These are phyloP conservation scores for Solanum pinnatisectum DNA, from an alignment of 257 asterid species.

Conservation along the genomic window DNA sequence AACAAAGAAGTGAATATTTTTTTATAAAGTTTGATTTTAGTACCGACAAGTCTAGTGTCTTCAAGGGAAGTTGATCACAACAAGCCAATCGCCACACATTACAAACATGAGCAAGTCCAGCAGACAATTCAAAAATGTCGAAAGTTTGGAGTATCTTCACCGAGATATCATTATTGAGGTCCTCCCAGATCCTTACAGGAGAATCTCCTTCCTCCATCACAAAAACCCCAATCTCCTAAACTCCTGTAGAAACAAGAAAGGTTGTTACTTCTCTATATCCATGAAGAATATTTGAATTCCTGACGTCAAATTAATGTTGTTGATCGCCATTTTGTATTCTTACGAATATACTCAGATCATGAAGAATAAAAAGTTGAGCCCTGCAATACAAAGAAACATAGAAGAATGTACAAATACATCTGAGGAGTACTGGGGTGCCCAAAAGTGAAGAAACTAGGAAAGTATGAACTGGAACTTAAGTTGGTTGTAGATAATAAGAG, in stretches of 20 bases:
- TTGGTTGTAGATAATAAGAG: background rate
- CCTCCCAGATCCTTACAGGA: conserved; percentile 50
- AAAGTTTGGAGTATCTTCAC: conserved; percentile 46
- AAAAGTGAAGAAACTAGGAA: background rate
- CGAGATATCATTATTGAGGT: conserved; percentile 53
- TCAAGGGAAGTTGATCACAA: conserved; percentile 48
- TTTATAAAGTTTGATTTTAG: conserved; percentile 53
- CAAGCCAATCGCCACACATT: conserved; percentile 60
- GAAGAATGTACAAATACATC: background rate
- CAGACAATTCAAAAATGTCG: conserved; percentile 40
- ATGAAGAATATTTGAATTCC: background rate
- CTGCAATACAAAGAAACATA: background rate
- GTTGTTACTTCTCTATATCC: background rate
- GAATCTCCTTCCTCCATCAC: conserved; percentile 39
- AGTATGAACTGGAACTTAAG: background rate
- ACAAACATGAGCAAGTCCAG: conserved; percentile 52
- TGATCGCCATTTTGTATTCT: background rate
- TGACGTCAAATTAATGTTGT: background rate
- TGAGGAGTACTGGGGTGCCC: background rate
- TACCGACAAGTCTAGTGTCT: conserved; percentile 45
- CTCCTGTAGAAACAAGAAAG: background rate
- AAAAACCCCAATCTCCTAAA: background rate
- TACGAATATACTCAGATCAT: no score
- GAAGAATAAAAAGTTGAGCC: background rate
- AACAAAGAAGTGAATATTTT: no score